Evolutionary conservation across 2,329 filamentous ascomycete species (phyloP).

Genomic region (Diaporthe destruens): DNA sequence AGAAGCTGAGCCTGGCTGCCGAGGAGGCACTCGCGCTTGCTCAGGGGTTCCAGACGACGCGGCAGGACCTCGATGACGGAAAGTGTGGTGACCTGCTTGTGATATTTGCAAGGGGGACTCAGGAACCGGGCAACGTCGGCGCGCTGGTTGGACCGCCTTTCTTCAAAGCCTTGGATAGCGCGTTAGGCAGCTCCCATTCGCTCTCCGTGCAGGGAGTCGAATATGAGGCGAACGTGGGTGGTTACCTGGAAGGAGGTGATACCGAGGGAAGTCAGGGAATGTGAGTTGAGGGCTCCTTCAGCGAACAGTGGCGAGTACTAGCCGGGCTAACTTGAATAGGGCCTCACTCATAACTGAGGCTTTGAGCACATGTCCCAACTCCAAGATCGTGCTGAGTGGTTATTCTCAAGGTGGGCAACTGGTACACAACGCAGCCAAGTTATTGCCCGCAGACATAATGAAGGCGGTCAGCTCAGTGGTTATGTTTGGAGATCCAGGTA

Average conservation of each 20-base stretch:
- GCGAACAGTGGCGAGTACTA: too few relatives aligned
- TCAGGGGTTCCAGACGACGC: conserved; percentile 32
- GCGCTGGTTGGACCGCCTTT: conserved; percentile 46
- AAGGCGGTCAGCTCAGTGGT: conserved; percentile 46
- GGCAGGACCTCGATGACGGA: conserved; percentile 33
- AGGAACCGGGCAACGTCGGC: conserved; percentile 47
- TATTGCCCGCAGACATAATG: conserved; percentile 42
- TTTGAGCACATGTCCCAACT: conserved; percentile 53
- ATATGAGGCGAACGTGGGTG: conserved; percentile 45
- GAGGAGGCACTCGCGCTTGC: conserved; percentile 19
- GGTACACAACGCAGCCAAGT: conserved; percentile 46
- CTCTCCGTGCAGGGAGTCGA: conserved; percentile 48
- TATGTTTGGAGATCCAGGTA: conserved; percentile 48
- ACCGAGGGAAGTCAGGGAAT: conserved; percentile 39
- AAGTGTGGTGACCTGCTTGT: conserved; percentile 44
- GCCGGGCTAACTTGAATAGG: conserved; percentile 46
- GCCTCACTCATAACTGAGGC: conserved; percentile 49
- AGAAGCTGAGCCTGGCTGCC: neutral
- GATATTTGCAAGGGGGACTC: conserved; percentile 49
- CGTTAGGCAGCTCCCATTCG: conserved; percentile 38
- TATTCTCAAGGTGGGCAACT: conserved; percentile 51
- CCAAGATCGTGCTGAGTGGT: conserved; percentile 57
- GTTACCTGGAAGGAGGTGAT: conserved; percentile 46
- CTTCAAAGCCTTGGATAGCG: conserved; percentile 42
- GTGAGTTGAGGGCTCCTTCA: neutral